These are phyloP conservation scores for Quercus lobata DNA, from an alignment of 331 rosid species.

Conservation along the genomic window DNA sequence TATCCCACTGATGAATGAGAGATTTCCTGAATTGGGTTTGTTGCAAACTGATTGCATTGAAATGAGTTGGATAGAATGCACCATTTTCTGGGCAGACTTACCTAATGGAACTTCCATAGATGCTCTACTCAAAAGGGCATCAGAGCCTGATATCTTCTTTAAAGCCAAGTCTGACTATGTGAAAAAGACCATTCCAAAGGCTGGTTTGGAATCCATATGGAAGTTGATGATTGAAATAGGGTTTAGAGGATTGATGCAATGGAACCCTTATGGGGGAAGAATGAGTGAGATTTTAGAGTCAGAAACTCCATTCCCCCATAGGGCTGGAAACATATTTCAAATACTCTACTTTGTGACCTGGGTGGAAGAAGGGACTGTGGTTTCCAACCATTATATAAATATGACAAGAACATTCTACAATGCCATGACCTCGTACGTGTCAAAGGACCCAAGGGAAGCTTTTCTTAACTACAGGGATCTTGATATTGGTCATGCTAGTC, in stretches of 20 bases:
- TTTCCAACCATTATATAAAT: no score
- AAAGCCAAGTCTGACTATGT: slow-evolving; percentile 19
- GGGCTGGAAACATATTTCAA: slow-evolving; percentile 20
- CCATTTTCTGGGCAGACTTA: slow-evolving; percentile 1
- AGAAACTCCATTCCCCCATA: slow-evolving; percentile 22
- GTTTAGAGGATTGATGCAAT: background rate
- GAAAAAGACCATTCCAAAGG: slow-evolving; percentile 12
- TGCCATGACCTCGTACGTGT: no score
- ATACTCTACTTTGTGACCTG: background rate
- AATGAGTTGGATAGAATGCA: slow-evolving; percentile 7
- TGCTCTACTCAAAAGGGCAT: background rate
- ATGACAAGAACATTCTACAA: no score
- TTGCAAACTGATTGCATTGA: background rate
- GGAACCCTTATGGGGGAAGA: slow-evolving; percentile 20
- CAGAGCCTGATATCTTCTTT: background rate
- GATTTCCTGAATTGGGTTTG: slow-evolving; percentile 18
- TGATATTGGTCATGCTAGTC: no score
- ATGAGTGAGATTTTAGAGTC: slow-evolving; percentile 13
- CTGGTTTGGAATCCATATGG: background rate
- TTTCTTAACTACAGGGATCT: no score
- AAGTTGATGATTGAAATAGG: background rate
- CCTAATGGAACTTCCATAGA: background rate
- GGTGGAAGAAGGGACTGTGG: no score
- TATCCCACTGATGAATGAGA: background rate
- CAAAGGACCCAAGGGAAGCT: no score